These are phyloP conservation scores for Crithidia brevicula DNA, from an alignment of 208 protist species.

Conservation along the genomic window DNA sequence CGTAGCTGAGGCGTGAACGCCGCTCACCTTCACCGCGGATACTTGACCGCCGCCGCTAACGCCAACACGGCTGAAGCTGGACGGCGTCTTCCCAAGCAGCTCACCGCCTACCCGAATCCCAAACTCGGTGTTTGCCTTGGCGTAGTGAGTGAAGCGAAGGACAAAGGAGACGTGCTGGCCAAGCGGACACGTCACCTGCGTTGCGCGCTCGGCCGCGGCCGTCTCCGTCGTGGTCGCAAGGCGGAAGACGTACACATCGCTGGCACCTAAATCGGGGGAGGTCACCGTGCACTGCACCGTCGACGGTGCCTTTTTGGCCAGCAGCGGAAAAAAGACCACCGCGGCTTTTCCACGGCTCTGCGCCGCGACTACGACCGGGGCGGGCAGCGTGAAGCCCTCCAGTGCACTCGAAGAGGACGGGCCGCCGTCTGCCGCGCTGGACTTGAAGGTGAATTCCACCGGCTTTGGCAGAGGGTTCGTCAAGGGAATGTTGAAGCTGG, in stretches of 20 bases:
- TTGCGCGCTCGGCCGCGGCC: slow-evolving; percentile 67
- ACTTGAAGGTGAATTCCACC: slow-evolving; percentile 64
- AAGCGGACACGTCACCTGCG: slow-evolving; percentile 86
- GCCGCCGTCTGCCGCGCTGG: slow-evolving; percentile 51
- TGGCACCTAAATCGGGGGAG: slow-evolving; percentile 84
- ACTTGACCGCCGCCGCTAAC: slow-evolving; percentile 26
- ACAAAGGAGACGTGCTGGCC: slow-evolving; percentile 75
- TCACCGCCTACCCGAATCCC: slow-evolving; percentile 59
- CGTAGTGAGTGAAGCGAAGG: slow-evolving; percentile 79
- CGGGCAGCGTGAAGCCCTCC: slow-evolving; percentile 67
- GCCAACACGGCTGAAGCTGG: slow-evolving; percentile 27
- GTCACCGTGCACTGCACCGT: slow-evolving; percentile 69
- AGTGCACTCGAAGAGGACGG: slow-evolving; percentile 3
- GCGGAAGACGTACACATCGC: slow-evolving; percentile 72
- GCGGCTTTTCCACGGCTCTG: slow-evolving; percentile 62
- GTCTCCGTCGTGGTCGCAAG: slow-evolving; percentile 57
- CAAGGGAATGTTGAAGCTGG: slow-evolving; percentile 76
- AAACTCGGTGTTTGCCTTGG: slow-evolving; percentile 85
- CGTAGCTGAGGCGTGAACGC: not conserved
- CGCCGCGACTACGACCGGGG: slow-evolving; percentile 55
- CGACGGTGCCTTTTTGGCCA: slow-evolving; percentile 64
- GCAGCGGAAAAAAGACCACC: slow-evolving; percentile 92
- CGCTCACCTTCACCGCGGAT: slow-evolving; percentile 33
- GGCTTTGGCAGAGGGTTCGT: slow-evolving; percentile 90
- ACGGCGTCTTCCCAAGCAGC: slow-evolving; percentile 12